Evolutionary conservation across 139 green algal genomes (phyloP).

Genomic region (Ulvella scutata): DNA sequence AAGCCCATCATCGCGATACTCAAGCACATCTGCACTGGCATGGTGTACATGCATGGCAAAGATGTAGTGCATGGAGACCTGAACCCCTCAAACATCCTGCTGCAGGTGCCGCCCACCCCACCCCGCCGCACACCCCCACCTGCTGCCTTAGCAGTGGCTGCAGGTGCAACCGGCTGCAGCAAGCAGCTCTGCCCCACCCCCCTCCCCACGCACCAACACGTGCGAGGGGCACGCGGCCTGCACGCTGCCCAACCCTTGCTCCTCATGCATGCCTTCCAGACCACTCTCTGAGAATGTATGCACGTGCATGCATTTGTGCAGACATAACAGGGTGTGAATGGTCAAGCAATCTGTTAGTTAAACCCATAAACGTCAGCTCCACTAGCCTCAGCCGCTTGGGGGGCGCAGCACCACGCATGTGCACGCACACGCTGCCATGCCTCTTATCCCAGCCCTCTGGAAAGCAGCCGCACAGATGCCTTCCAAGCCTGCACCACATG

Average conservation of each 20-base stretch:
- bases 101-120: neutral
- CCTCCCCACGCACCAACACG: neutral
- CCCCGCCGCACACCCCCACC: neutral
- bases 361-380: too few relatives aligned
- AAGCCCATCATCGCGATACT: neutral
- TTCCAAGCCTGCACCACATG: too few relatives aligned
- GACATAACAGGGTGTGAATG: too few relatives aligned
- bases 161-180: neutral
- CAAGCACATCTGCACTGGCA: neutral
- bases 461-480: too few relatives aligned
- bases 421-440: too few relatives aligned
- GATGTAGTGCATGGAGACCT: neutral
- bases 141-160: neutral
- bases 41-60: slow-evolving; percentile 2
- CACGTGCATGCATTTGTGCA: too few relatives aligned
- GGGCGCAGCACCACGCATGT: too few relatives aligned
- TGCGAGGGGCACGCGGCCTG: neutral
- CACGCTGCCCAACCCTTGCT: neutral
- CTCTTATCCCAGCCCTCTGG: too few relatives aligned
- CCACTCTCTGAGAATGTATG: neutral
- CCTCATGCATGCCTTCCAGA: neutral
- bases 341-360: too few relatives aligned
- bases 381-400: too few relatives aligned
- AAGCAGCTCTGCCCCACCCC: neutral
- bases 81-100: neutral